These are phyloP conservation scores for Dioscorea cayenensis DNA, from an alignment of 116 monocot genomes.

Conservation along the genomic window DNA sequence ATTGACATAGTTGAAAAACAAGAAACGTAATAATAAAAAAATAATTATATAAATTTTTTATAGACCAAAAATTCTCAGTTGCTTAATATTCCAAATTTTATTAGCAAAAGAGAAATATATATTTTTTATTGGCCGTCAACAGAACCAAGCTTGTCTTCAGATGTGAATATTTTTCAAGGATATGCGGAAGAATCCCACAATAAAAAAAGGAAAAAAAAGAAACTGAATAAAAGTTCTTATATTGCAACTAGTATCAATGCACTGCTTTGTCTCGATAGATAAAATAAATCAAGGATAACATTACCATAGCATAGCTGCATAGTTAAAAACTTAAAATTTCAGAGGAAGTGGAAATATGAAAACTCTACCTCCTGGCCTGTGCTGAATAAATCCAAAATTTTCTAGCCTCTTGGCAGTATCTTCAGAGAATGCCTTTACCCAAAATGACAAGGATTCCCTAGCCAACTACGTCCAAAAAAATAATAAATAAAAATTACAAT, in stretches of 20 bases:
- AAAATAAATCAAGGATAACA: neutral
- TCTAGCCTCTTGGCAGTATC: constrained; percentile 99
- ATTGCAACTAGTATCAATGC: too few species aligned
- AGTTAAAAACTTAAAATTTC: too few species aligned
- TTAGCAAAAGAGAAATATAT: too few species aligned
- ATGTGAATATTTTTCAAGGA: too few species aligned
- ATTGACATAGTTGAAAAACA: too few species aligned
- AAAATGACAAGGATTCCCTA: constrained; percentile 95
- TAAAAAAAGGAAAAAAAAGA: neutral
- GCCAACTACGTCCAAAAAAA: constrained; percentile 23
- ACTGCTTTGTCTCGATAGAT: neutral
- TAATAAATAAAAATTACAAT: too few species aligned
- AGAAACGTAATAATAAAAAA: too few species aligned
- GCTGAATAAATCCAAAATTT: constrained; percentile 97
- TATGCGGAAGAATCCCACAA: neutral
- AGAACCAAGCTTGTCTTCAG: too few species aligned
- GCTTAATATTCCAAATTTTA: too few species aligned
- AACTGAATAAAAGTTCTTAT: neutral
- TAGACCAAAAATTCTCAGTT: too few species aligned
- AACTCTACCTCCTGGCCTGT: constrained; percentile 83
- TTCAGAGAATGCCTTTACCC: constrained; percentile 99
- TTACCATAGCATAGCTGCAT: neutral
- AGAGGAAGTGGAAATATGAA: neutral
- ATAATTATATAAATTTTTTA: too few species aligned
- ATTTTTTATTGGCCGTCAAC: too few species aligned